These are phyloP conservation scores for Avena insularis DNA, from an alignment of 176 grass and related monocot species.

Conservation along the genomic window DNA sequence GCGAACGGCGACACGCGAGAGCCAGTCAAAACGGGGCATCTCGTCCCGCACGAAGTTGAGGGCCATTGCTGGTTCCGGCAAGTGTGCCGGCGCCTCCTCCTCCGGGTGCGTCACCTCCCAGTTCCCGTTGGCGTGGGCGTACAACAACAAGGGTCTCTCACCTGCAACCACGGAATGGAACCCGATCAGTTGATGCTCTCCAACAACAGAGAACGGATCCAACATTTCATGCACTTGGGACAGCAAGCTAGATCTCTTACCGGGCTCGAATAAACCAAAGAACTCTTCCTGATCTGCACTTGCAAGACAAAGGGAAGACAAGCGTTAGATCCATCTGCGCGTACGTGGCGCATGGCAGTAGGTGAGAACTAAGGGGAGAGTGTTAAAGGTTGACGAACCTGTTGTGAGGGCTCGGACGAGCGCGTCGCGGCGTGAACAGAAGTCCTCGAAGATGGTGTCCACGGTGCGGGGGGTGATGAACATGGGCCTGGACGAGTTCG, in stretches of 20 bases:
- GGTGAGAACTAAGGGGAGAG: background rate
- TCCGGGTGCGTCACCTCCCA: conserved; percentile 49
- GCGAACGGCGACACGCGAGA: conserved; percentile 41
- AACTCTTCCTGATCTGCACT: background rate
- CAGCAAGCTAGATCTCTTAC: background rate
- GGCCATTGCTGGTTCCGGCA: conserved; percentile 43
- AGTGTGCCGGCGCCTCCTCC: conserved; percentile 44
- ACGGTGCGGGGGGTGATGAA: conserved; percentile 28
- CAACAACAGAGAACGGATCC: background rate
- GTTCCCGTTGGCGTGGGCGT: conserved; percentile 40
- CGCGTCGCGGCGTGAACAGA: conserved; percentile 47
- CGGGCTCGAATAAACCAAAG: background rate
- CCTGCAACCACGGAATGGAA: conserved; percentile 21
- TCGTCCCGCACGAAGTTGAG: conserved; percentile 45
- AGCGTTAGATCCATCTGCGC: background rate
- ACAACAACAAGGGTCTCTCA: conserved; percentile 38
- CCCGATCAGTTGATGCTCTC: background rate
- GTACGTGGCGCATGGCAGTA: background rate
- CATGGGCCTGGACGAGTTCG: background rate
- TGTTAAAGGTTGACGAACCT: background rate
- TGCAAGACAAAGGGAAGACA: background rate
- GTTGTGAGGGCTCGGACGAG: conserved; percentile 55
- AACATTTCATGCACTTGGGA: background rate
- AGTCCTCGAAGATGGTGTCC: conserved; percentile 55
- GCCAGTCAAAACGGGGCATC: conserved; percentile 43